Evolutionary conservation across 2,329 filamentous ascomycete genomes (phyloP).

Genomic region (Fusarium palustre): DNA sequence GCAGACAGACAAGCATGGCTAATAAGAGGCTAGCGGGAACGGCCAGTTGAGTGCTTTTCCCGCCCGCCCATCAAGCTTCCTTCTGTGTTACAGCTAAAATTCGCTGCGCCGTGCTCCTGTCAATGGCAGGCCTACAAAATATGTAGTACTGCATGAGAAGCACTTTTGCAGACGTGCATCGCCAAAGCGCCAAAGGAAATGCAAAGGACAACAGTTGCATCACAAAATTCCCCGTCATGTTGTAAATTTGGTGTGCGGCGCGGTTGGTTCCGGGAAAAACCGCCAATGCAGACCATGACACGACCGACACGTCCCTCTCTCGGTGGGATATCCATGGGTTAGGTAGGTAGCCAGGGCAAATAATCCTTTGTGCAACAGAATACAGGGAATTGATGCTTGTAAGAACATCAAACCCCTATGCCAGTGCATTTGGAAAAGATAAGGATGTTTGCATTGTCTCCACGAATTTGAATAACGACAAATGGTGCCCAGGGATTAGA

Average conservation of each 20-base stretch:
- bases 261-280: conserved; percentile 27
- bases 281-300: conserved; percentile 23
- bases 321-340: conserved; percentile 13
- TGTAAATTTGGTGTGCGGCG: conserved; percentile 21
- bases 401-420: not conserved
- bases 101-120: not conserved
- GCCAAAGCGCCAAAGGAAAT: not conserved
- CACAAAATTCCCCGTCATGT: conserved; percentile 9
- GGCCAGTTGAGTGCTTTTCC: conserved; percentile 13
- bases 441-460: not conserved
- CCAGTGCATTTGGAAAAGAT: not conserved
- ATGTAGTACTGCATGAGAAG: not conserved
- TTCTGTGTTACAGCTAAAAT: conserved; percentile 4
- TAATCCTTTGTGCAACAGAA: not conserved
- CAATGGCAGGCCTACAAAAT: not conserved
- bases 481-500: not conserved
- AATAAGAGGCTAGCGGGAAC: conserved; percentile 16
- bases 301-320: conserved; percentile 7
- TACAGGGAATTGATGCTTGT: conserved; percentile 3
- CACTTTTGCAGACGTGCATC: not conserved
- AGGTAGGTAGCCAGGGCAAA: conserved; percentile 3
- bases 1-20: conserved; percentile 9
- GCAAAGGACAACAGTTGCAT: not conserved
- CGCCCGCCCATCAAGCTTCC: not conserved
- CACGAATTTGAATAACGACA: not conserved